Evolutionary conservation across 352 stramenopile genomes (phyloP).

Genomic region (Phytophthora boehmeriae): DNA sequence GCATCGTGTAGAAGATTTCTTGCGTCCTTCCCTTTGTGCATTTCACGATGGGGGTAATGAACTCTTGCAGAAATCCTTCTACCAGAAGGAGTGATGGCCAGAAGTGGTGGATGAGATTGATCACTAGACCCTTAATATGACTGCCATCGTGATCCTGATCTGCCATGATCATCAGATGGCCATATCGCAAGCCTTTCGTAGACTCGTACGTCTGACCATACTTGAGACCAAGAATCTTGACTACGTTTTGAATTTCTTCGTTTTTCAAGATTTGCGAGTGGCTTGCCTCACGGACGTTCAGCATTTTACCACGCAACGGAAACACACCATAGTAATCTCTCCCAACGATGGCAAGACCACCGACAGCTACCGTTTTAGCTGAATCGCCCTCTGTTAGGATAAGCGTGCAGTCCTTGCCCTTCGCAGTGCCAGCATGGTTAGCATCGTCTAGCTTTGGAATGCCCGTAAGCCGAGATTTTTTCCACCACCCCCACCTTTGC

Average conservation of each 20-base stretch:
- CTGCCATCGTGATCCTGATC: slow-evolving; percentile 99
- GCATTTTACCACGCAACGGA: slow-evolving; percentile 96
- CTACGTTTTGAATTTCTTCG: slow-evolving; percentile 96
- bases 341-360: slow-evolving; percentile 95
- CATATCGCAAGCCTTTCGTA: slow-evolving; percentile 92
- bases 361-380: slow-evolving; percentile 97
- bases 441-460: slow-evolving; percentile 99
- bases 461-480: slow-evolving; percentile 87
- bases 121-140: slow-evolving; percentile 99
- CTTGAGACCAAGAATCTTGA: slow-evolving; percentile 97
- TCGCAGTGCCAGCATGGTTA: slow-evolving; percentile 93
- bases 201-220: slow-evolving; percentile 94
- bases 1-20: slow-evolving; percentile 97
- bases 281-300: slow-evolving; percentile 99
- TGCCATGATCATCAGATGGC: slow-evolving; percentile 99
- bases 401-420: slow-evolving; percentile 94
- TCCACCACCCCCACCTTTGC: slow-evolving; percentile 77
- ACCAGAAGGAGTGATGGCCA: slow-evolving; percentile 96
- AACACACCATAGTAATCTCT: slow-evolving; percentile 98
- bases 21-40: slow-evolving; percentile 88
- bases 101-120: slow-evolving; percentile 99
- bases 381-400: slow-evolving; percentile 99
- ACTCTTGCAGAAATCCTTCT: slow-evolving; percentile 92
- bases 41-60: slow-evolving; percentile 98
- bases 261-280: slow-evolving; percentile 97